Evolutionary conservation across 129 eudicot species (phyloP), one percentile per base, ranked within the genome.

Genomic region (Helianthus annuus): DNA sequence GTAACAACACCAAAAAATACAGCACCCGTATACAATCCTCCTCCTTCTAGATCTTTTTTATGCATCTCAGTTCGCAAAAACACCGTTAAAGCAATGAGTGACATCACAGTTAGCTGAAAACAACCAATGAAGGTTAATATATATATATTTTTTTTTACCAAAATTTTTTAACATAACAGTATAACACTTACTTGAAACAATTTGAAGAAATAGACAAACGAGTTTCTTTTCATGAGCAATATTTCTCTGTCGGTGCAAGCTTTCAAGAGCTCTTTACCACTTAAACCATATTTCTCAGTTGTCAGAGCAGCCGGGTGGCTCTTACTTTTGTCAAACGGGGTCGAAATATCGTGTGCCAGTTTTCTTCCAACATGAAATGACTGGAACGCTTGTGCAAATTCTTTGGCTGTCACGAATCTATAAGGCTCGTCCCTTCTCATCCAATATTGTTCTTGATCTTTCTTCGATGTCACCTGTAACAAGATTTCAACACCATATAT

Each of bases 371-470:
- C 83, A 70, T 86, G 96, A 74, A 85, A 91, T 8, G 88, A 88
- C 40, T 79, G 69, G 63, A 78, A 86, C 51, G 96, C 96, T 57
- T 82, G 89, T 4, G 80, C 74, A 70, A 91, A 91, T 77, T 91
- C 93, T 46, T 78, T 79, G 19, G 83, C 73, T 42, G 92, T 81
- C 32, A 91, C 70, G 66, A 86, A 91, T 59, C 85, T 78, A 49
- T 91, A 88, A 11, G 96, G 91, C 74, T 79, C 78, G 15, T 91
- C 81, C 48, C 74, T 78, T 10, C 80, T 76, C 22, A 58, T 16
- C 97, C 97, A 91, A 66, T 88, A 91, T 48, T 88, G 96, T n/a
- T 79, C 17, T 77, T 92, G 97, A 79, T 92, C 97, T 81, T 92
- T 92, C 88, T 79, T 86, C 42, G 97, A 92, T 60, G 96, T 92